These are phyloP conservation scores for Globomyces pollinis-pini DNA, from an alignment of 192 early-diverging fungal genomes.

Conservation along the genomic window DNA sequence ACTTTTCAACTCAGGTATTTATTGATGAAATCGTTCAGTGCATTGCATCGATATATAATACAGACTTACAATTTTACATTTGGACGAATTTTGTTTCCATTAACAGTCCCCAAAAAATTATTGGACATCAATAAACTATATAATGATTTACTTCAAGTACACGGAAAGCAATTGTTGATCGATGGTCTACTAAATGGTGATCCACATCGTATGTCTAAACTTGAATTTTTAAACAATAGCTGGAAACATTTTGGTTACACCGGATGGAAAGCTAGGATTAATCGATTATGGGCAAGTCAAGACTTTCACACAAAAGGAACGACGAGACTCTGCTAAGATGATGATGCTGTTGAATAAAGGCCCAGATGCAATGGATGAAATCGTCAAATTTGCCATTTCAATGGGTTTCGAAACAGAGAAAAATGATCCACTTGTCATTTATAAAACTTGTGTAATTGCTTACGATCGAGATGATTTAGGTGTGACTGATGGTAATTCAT, in stretches of 20 bases:
- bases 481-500: conserved; percentile 20
- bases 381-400: not conserved
- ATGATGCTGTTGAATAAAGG: conserved; percentile 13
- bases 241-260: conserved; percentile 23
- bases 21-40: no score
- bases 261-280: conserved; percentile 22
- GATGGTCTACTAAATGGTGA: conserved; percentile 30
- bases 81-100: not conserved
- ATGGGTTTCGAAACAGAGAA: conserved; percentile 18
- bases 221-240: conserved; percentile 10
- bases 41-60: conserved; percentile 14
- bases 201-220: conserved; percentile 13
- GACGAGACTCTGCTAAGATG: conserved; percentile 9
- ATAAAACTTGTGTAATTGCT: conserved; percentile 12
- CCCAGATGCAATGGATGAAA: conserved; percentile 1
- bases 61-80: not conserved
- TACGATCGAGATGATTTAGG: conserved; percentile 21
- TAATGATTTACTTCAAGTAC: conserved; percentile 15
- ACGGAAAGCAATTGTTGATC: conserved; percentile 25
- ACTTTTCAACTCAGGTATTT: not conserved
- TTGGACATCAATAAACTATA: conserved; percentile 12
- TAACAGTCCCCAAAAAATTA: conserved; percentile 4
- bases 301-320: conserved; percentile 10
- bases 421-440: conserved; percentile 16
- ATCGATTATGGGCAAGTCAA: conserved; percentile 31